Evolutionary conservation across 2,329 filamentous ascomycete genomes (phyloP), one percentile per base, ranked within the genome.

Genomic region (Neopestalotiopsis rosae): DNA sequence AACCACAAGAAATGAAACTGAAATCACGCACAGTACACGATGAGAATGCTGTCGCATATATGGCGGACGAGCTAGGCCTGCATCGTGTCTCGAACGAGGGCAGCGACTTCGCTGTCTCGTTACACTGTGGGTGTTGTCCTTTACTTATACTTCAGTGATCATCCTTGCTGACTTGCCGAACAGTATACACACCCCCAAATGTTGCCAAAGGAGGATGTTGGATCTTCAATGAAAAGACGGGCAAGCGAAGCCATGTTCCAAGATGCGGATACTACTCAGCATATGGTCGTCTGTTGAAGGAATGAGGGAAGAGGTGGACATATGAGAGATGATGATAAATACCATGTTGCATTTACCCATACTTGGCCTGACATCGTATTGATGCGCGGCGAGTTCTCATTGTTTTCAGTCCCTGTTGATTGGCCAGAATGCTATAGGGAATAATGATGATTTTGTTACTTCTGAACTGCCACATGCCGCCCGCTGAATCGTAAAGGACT

Each of bases 61-160:
- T 98, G 91, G 92, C 93, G 52, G 95, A 97, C 79, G 89, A 94
- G 82, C 89, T 97, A 34, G 95, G 95, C 24, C 85, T 98, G 57
- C 95, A 98, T 81, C 90, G 91, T 67, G 91, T 97, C 69, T 89
- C 88, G 72, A 97, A 97, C 79, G 88, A 89, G 32, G 90, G 92
- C 62, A 86, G 88, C 75, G 89, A 94, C 78, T 90, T 92, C 77
- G 95, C 94, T 72, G 91, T 97, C 63, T 97, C 94, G 68, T 83
- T 98, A 72, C 95, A 98, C 81, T 82, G 88, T 89, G 83, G 76
- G 87, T 82, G 13, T 38, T 42, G 38, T 38, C 49, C 52, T 14
- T 40, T 30, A 12, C 49, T 3, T 17, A 61, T 61, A 40, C 9
- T 42, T 14, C 52, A 66, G 69, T 73, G 56, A 32, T 34, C 24